These are phyloP conservation scores for Saccharomyces pastorianus DNA, from an alignment of 1,139 yeast genomes.

Conservation along the genomic window DNA sequence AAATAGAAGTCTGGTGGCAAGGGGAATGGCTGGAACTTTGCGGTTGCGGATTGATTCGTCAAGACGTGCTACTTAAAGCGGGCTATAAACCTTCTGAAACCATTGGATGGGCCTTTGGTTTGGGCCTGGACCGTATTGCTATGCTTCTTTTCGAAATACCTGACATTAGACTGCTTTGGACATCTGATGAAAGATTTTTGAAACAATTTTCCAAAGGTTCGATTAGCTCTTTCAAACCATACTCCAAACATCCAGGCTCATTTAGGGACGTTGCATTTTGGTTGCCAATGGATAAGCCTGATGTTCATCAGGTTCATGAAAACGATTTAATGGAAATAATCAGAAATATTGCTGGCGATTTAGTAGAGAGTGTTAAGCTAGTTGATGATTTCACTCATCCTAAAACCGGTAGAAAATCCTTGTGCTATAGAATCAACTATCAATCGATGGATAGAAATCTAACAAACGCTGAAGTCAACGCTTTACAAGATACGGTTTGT, in stretches of 20 bases:
- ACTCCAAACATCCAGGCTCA: slow-evolving; percentile 85
- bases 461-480: slow-evolving; percentile 73
- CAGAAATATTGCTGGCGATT: slow-evolving; percentile 74
- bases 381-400: slow-evolving; percentile 84
- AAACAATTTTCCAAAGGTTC: slow-evolving; percentile 59
- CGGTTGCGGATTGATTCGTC: slow-evolving; percentile 89
- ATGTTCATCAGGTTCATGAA: slow-evolving; percentile 47
- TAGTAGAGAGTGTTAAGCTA: slow-evolving; percentile 75
- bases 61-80: slow-evolving; percentile 66
- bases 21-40: slow-evolving; percentile 97
- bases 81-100: slow-evolving; percentile 49
- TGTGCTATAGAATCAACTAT: slow-evolving; percentile 83
- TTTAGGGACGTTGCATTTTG: slow-evolving; percentile 87
- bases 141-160: slow-evolving; percentile 93
- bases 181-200: slow-evolving; percentile 68
- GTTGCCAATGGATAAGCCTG: slow-evolving; percentile 43
- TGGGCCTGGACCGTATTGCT: slow-evolving; percentile 91
- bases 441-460: slow-evolving; percentile 93
- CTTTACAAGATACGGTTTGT: slow-evolving; percentile 57
- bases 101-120: slow-evolving; percentile 96
- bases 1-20: slow-evolving; percentile 98
- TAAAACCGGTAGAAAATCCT: slow-evolving; percentile 64
- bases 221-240: slow-evolving; percentile 73
- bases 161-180: slow-evolving; percentile 91
- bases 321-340: slow-evolving; percentile 94